Conservation (phyloP, 2,329 filamentous ascomycete species). For the Neopestalotiopsis sp. region DNA sequence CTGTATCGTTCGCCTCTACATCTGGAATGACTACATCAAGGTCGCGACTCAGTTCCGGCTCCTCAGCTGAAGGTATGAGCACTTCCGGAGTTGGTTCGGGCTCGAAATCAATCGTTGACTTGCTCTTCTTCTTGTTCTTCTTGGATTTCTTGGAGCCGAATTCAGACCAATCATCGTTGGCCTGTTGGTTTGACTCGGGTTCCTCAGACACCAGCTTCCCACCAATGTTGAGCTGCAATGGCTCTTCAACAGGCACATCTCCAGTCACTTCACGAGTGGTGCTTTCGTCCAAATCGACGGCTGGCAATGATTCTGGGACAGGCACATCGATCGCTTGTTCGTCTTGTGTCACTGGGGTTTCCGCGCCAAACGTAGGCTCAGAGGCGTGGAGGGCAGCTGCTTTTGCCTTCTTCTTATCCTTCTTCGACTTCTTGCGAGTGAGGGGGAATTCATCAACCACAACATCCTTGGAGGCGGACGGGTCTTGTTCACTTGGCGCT, state of each 20-base stretch:
- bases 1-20: slow-evolving; percentile 5
- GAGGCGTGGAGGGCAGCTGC: slow-evolving; percentile 30
- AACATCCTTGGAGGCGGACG: slow-evolving; percentile 22
- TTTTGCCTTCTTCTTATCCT: slow-evolving; percentile 39
- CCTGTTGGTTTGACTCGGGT: background rate
- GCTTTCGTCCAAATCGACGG: background rate
- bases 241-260: slow-evolving; percentile 1
- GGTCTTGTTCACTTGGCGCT: background rate
- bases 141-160: slow-evolving; percentile 25
- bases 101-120: slow-evolving; percentile 31
- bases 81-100: slow-evolving; percentile 21
- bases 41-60: slow-evolving; percentile 15
- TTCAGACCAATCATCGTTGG: slow-evolving; percentile 10
- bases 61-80: slow-evolving; percentile 21
- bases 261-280: background rate
- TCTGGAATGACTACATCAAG: slow-evolving; percentile 20
- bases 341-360: slow-evolving; percentile 20
- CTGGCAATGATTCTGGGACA: slow-evolving; percentile 17
- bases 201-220: slow-evolving; percentile 10
- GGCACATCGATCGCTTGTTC: slow-evolving; percentile 18
- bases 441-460: slow-evolving; percentile 31
- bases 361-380: slow-evolving; percentile 20
- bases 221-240: slow-evolving; percentile 13
- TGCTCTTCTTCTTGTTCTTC: slow-evolving; percentile 42
- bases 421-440: slow-evolving; percentile 30